Evolutionary conservation across 345 rosid species (phyloP).

Genomic region (Hibiscus tridactylites): DNA sequence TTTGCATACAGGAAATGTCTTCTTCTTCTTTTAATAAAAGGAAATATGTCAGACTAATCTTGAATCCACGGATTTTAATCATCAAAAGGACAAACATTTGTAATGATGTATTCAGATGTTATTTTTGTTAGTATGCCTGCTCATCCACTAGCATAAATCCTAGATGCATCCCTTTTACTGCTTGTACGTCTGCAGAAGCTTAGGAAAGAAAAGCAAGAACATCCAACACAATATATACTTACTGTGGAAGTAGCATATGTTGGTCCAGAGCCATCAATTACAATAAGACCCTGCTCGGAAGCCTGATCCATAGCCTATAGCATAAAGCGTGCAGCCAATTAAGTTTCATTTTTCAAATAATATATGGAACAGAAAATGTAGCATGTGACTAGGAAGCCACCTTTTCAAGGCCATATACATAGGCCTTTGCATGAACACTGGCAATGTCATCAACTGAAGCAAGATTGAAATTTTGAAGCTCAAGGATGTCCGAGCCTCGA

Average conservation of each 20-base stretch:
- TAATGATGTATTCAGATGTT: not conserved
- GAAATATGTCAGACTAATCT: not conserved
- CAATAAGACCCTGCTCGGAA: slow-evolving; percentile 59
- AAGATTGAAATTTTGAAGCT: slow-evolving; percentile 59
- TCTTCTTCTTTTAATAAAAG: not conserved
- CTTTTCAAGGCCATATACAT: slow-evolving; percentile 80
- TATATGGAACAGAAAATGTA: not conserved
- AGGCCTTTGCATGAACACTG: slow-evolving; percentile 68
- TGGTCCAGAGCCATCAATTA: slow-evolving; percentile 84
- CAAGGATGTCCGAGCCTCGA: slow-evolving; percentile 58
- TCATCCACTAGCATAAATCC: too few species aligned
- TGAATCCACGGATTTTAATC: not conserved
- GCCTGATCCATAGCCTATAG: slow-evolving; percentile 49
- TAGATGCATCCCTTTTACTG: not conserved
- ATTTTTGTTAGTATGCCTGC: not conserved
- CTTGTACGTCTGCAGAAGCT: slow-evolving; percentile 4
- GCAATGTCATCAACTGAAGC: slow-evolving; percentile 72
- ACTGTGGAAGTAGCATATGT: slow-evolving; percentile 88
- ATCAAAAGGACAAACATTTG: not conserved
- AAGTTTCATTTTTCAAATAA: not conserved
- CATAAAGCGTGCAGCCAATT: not conserved
- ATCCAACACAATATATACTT: slow-evolving; percentile 21
- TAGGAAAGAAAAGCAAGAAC: slow-evolving; percentile 7
- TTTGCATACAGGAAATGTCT: not conserved
- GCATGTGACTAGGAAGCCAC: slow-evolving; percentile 24